Evolutionary conservation across 768 basidiomycete genomes (phyloP).

Genomic region (Asterophora parasitica): DNA sequence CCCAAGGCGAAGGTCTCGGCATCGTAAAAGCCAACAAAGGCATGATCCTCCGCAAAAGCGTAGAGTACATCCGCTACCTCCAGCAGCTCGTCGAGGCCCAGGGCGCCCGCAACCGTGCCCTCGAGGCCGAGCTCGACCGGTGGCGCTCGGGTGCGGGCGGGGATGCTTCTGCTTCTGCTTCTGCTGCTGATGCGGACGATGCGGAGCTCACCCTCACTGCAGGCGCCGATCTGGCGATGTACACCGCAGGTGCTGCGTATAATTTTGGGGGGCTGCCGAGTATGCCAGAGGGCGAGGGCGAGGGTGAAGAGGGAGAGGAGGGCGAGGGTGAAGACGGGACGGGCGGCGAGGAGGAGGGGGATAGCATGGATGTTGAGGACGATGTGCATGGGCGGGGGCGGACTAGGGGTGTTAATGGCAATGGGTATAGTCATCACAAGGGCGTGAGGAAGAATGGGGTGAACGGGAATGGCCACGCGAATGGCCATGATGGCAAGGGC

Average conservation of each 20-base stretch:
- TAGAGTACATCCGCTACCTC: constrained; percentile 76
- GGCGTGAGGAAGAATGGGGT: constrained; percentile 6
- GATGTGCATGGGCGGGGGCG: constrained; percentile 15
- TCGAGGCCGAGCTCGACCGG: constrained; percentile 64
- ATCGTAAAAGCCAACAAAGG: constrained; percentile 92
- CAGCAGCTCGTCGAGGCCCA: constrained; percentile 83
- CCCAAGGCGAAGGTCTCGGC: constrained; percentile 27
- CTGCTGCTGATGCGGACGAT: background rate
- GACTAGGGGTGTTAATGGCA: constrained; percentile 13
- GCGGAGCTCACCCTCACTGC: no score
- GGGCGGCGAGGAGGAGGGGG: constrained; percentile 16
- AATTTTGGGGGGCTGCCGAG: constrained; percentile 23
- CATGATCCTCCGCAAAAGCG: constrained; percentile 84
- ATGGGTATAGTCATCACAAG: constrained; percentile 8
- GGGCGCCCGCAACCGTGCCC: constrained; percentile 70
- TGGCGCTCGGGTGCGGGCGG: constrained; percentile 16
- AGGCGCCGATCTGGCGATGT: no score
- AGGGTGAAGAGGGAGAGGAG: constrained; percentile 11
- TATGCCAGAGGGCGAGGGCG: constrained; percentile 24
- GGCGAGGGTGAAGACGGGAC: constrained; percentile 9
- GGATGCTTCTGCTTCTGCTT: no score
- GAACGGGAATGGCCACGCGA: no score
- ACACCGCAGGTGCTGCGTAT: background rate
- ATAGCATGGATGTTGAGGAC: background rate
- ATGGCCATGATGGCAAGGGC: no score